Base-by-base conservation (phyloP, 2,329 filamentous ascomycete species). In the Diatrype stigma region DNA sequence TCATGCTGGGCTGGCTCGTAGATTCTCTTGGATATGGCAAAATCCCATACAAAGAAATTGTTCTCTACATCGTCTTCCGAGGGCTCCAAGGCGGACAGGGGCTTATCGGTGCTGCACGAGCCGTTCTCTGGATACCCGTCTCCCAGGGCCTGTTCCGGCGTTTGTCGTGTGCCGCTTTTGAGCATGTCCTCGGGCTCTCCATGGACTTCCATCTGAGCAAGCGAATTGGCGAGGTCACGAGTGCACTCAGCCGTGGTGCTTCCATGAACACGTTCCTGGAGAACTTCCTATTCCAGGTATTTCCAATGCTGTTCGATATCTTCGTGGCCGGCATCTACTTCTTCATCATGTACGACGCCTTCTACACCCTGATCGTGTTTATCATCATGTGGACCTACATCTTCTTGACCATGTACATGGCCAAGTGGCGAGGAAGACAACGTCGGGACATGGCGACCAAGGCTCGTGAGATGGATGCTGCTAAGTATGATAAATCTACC, bases 181-280 rank as follows among this genome's bases (percentile, higher is more conserved):
- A 76, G 49, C 75, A 78, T 45, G 73, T 78, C 0, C 58, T 77
- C 3, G 67, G 67, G 0, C 66, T 78, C 1, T 77, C 73, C 0
- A 63, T 79, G 10, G 75, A 79, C 11, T 79, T 79, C 42, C 77
- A 79, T 49, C 62, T 78, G 1, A 74, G 72, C 59, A 79, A 79
- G 54, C 70, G 73, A 40, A 71, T 75, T n/a, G 76, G 75, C 2
- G 76, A 79, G 58, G 74, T 79, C 8, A 73, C 75, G 3, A 78
- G 72, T 45, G 77, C 76, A 1, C 62, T 79, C 0, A 75, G 66
- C 50, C 73, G 75, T 46, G 76, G 77, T 3, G 69, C 68, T 6
- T 70, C 75, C 1, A 69, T 79, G 30, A 78, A 77, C 56, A 76
- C 70, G 0, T 78, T 79, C 37, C 61, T 79, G 2, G 76, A 79